Evolutionary conservation across 2,329 filamentous ascomycete genomes (phyloP).

Genomic region (Ustulina deusta): DNA sequence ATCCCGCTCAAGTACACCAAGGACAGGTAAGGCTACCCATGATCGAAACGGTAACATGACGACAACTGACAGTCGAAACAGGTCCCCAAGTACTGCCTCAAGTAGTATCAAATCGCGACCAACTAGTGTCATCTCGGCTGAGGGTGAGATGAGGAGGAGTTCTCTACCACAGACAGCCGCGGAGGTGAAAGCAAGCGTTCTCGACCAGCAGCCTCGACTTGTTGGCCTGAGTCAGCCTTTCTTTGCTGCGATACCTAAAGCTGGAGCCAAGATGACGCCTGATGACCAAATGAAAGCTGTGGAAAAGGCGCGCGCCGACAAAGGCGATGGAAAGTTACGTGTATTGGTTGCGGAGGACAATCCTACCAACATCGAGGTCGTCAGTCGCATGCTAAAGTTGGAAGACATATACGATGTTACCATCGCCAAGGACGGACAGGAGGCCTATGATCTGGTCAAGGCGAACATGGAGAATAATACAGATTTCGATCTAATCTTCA

Average conservation of each 20-base stretch:
- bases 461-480: constrained; percentile 79
- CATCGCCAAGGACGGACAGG: constrained; percentile 86
- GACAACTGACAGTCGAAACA: constrained; percentile 42
- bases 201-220: constrained; percentile 79
- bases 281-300: constrained; percentile 74
- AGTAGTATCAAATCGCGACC: constrained; percentile 65
- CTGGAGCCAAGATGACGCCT: constrained; percentile 54
- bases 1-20: constrained; percentile 84
- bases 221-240: constrained; percentile 87
- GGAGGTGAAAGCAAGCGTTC: constrained; percentile 58
- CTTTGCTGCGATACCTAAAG: constrained; percentile 66
- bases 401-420: constrained; percentile 89
- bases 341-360: constrained; percentile 86
- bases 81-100: constrained; percentile 66
- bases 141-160: constrained; percentile 54
- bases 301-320: constrained; percentile 71
- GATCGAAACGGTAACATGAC: background rate
- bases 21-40: constrained; percentile 64
- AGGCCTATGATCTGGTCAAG: constrained; percentile 88
- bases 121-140: constrained; percentile 59
- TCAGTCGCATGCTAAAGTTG: constrained; percentile 75
- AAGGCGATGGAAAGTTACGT: constrained; percentile 74
- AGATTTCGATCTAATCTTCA: constrained; percentile 89
- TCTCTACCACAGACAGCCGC: constrained; percentile 48
- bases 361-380: constrained; percentile 68